Evolutionary conservation across 1,139 yeast genomes (phyloP).

Genomic region (Lodderomyces oxycetoniae): DNA sequence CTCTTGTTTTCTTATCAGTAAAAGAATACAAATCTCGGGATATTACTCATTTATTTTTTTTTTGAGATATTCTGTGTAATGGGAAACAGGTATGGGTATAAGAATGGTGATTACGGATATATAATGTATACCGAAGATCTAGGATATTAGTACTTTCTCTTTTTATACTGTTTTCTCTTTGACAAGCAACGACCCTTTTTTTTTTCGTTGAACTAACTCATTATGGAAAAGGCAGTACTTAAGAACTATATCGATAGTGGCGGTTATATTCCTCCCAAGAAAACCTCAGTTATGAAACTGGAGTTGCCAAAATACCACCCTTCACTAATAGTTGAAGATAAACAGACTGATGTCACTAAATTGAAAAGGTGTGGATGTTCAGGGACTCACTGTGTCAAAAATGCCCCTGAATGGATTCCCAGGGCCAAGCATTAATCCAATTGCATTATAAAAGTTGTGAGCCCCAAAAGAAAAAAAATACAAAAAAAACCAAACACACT

Average conservation of each 20-base stretch:
- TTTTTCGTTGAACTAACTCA: background rate
- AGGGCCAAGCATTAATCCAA: constrained; percentile 18
- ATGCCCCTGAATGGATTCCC: constrained; percentile 44
- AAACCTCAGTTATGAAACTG: background rate
- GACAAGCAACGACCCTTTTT: too few relatives aligned
- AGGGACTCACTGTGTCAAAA: constrained; percentile 39
- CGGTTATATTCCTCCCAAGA: background rate
- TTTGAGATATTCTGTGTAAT: too few relatives aligned
- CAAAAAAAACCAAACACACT: too few relatives aligned
- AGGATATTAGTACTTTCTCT: too few relatives aligned
- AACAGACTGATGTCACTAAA: constrained; percentile 37
- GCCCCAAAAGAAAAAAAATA: too few relatives aligned
- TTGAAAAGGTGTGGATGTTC: constrained; percentile 43
- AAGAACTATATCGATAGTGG: background rate
- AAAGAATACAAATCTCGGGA: too few relatives aligned
- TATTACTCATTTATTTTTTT: too few relatives aligned
- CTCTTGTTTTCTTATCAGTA: too few relatives aligned
- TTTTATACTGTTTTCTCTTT: too few relatives aligned
- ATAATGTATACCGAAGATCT: too few relatives aligned
- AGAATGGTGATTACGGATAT: too few relatives aligned
- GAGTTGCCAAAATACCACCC: constrained; percentile 23
- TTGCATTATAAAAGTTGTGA: background rate
- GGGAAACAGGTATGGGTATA: too few relatives aligned
- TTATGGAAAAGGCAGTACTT: background rate
- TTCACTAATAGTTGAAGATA: constrained; percentile 42